Evolutionary conservation across 805 yeast species (phyloP).

Genomic region (Kodamaea laetipori): DNA sequence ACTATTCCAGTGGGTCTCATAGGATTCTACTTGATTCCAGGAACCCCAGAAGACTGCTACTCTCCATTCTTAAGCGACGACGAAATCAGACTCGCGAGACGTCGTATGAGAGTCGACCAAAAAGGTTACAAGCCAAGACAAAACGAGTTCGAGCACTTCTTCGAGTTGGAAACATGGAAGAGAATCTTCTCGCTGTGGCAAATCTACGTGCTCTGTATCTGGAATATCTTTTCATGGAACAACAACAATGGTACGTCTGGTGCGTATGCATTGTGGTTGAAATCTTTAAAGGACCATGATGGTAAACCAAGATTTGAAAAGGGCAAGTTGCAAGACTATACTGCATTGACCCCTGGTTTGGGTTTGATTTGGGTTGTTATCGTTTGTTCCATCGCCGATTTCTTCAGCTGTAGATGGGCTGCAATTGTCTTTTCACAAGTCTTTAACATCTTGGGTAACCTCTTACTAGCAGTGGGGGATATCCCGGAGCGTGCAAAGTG

Average conservation of each 20-base stretch:
- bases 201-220: constrained; percentile 55
- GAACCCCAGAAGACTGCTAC: constrained; percentile 56
- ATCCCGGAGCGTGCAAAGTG: constrained; percentile 58
- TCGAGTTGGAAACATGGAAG: constrained; percentile 52
- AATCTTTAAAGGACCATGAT: constrained; percentile 13
- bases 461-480: constrained; percentile 59
- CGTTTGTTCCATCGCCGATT: constrained; percentile 40
- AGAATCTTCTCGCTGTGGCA: constrained; percentile 58
- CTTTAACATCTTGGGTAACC: constrained; percentile 56
- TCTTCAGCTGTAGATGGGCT: constrained; percentile 50
- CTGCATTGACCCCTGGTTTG: constrained; percentile 51
- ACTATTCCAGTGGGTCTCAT: constrained; percentile 58
- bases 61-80: constrained; percentile 37
- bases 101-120: constrained; percentile 20
- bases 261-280: constrained; percentile 57
- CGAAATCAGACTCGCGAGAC: constrained; percentile 36
- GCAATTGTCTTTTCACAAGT: constrained; percentile 55
- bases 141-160: constrained; percentile 33
- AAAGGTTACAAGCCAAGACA: constrained; percentile 18
- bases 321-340: constrained; percentile 39
- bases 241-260: constrained; percentile 53
- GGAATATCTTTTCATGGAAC: constrained; percentile 64
- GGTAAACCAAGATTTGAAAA: constrained; percentile 26
- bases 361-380: constrained; percentile 43
- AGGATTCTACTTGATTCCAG: constrained; percentile 61